Evolutionary conservation across 2,329 filamentous ascomycete species (phyloP).

Genomic region (Aspergillus alliaceus): DNA sequence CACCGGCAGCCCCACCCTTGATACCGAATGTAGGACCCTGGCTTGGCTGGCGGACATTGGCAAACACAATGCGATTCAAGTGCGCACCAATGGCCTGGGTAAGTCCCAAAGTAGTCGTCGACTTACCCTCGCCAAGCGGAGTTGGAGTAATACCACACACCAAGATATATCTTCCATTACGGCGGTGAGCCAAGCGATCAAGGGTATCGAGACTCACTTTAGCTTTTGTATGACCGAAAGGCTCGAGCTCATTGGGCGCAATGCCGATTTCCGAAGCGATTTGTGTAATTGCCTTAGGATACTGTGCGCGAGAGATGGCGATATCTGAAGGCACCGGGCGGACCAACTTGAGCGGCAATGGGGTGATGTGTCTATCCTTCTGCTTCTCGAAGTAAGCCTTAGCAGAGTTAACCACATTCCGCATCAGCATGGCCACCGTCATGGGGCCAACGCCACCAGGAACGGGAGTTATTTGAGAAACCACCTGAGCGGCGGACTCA

Average conservation of each 20-base stretch:
- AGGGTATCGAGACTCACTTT: constrained; percentile 85
- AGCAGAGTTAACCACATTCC: constrained; percentile 90
- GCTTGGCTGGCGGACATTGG: constrained; percentile 94
- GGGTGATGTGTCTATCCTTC: constrained; percentile 74
- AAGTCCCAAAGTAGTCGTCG: constrained; percentile 93
- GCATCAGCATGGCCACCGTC: constrained; percentile 97
- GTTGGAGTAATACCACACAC: constrained; percentile 96
- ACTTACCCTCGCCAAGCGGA: constrained; percentile 95
- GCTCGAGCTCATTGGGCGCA: constrained; percentile 83
- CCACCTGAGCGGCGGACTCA: constrained; percentile 78
- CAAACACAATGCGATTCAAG: constrained; percentile 82
- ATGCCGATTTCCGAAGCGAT: constrained; percentile 87
- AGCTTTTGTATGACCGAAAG: constrained; percentile 92
- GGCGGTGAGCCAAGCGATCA: constrained; percentile 80
- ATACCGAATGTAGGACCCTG: constrained; percentile 98
- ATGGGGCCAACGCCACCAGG: constrained; percentile 96
- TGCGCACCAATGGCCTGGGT: constrained; percentile 91
- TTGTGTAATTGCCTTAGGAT: constrained; percentile 85
- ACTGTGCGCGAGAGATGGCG: constrained; percentile 82
- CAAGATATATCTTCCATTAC: constrained; percentile 85
- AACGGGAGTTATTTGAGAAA: constrained; percentile 91
- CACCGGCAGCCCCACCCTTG: constrained; percentile 95
- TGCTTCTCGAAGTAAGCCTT: constrained; percentile 78
- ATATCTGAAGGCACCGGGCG: constrained; percentile 93
- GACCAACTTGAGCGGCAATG: constrained; percentile 78